These are phyloP conservation scores for Blastobotrys apis DNA, from an alignment of 1,139 yeast genomes.

Conservation along the genomic window DNA sequence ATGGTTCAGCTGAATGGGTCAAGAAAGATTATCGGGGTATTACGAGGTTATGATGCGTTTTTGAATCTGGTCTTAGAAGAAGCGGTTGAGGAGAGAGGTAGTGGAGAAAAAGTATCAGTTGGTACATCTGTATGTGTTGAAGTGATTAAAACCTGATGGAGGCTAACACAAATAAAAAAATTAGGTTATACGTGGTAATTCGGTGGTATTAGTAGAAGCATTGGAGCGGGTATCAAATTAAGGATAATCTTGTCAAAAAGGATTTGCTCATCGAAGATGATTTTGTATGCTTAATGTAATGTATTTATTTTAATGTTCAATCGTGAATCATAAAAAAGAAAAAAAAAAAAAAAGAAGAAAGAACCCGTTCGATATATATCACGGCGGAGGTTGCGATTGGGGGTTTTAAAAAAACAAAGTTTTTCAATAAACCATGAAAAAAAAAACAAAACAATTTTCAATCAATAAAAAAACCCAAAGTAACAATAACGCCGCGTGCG, in stretches of 20 bases:
- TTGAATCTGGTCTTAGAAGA: constrained; percentile 70
- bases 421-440: not conserved
- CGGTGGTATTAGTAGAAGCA: constrained; percentile 41
- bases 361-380: not conserved
- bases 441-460: not conserved
- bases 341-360: not conserved
- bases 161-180: not conserved
- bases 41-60: constrained; percentile 78
- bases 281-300: too few relatives aligned
- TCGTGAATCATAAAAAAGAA: not conserved
- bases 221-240: constrained; percentile 25
- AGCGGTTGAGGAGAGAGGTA: constrained; percentile 57
- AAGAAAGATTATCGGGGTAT: constrained; percentile 64
- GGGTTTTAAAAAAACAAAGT: too few relatives aligned
- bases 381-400: too few relatives aligned
- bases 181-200: constrained; percentile 41
- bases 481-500: not conserved
- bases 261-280: too few relatives aligned
- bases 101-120: constrained; percentile 49
- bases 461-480: not conserved
- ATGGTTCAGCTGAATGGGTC: constrained; percentile 69
- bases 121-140: constrained; percentile 53
- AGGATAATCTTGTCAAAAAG: not conserved
- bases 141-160: too few relatives aligned
- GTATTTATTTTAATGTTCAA: too few relatives aligned